Conservation (phyloP, 495 filamentous ascomycete genomes). For the Penicillium soppii region DNA sequence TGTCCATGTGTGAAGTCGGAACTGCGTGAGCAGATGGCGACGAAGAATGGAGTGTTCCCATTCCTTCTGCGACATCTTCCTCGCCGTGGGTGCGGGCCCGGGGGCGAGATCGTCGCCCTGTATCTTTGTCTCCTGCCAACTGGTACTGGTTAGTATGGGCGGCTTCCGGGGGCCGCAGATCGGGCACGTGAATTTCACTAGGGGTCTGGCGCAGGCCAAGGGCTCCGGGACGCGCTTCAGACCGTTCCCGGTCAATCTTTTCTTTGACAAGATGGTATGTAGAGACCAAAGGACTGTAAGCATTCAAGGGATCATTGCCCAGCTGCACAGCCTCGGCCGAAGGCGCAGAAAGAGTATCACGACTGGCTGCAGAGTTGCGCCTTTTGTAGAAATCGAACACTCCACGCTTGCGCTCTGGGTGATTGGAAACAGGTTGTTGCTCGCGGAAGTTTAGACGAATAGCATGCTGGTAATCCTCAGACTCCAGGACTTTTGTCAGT, state of each 20-base stretch:
- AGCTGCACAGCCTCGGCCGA: constrained; percentile 81
- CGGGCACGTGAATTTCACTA: constrained; percentile 67
- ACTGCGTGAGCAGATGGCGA: constrained; percentile 51
- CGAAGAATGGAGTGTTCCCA: constrained; percentile 69
- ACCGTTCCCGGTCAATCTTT: constrained; percentile 81
- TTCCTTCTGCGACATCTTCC: constrained; percentile 77
- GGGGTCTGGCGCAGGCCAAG: constrained; percentile 53
- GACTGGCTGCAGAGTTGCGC: constrained; percentile 77
- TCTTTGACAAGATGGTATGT: constrained; percentile 96
- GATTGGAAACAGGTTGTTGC: constrained; percentile 55
- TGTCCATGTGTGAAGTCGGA: constrained; percentile 58
- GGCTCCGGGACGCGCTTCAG: constrained; percentile 62
- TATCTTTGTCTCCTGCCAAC: constrained; percentile 76
- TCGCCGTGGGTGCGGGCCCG: constrained; percentile 93
- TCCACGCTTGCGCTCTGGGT: constrained; percentile 81
- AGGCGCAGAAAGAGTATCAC: constrained; percentile 82
- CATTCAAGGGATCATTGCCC: constrained; percentile 87
- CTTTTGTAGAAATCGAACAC: constrained; percentile 98
- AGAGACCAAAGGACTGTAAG: constrained; percentile 88
- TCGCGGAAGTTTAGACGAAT: constrained; percentile 68
- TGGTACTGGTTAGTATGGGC: constrained; percentile 92
- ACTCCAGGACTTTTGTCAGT: constrained; percentile 80
- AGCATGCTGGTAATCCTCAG: constrained; percentile 87
- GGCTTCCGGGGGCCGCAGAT: constrained; percentile 77
- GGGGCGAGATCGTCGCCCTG: constrained; percentile 75